These are phyloP conservation scores for Fusarium sp. DNA, from an alignment of 2,329 filamentous ascomycete genomes.

Conservation along the genomic window DNA sequence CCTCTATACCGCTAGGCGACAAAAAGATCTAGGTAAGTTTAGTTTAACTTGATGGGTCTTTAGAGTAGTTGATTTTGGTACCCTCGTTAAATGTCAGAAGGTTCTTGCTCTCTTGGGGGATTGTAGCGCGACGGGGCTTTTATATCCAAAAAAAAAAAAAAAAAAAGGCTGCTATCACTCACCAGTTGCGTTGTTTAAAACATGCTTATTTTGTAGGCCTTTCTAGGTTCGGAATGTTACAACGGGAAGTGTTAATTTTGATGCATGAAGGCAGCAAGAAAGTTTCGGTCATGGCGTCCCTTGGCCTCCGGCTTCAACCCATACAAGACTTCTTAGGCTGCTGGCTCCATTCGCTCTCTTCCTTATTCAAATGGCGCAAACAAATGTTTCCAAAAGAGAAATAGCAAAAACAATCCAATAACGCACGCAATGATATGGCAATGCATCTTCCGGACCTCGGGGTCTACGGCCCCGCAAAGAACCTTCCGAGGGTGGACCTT, in stretches of 20 bases:
- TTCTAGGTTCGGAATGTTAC: not conserved
- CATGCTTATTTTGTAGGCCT: not conserved
- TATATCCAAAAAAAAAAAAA: not conserved
- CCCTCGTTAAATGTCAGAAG: not conserved
- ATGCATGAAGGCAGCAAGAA: not conserved
- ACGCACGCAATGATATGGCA: slow-evolving; percentile 3
- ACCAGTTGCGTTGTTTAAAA: not conserved
- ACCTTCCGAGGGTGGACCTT: slow-evolving; percentile 23
- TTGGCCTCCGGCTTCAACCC: not conserved
- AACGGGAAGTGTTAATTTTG: not conserved
- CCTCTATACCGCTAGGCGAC: not conserved
- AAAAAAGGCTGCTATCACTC: not conserved
- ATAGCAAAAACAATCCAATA: not conserved
- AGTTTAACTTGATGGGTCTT: not conserved
- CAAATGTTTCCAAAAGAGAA: not conserved
- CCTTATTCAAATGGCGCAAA: not conserved
- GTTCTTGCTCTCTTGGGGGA: not conserved
- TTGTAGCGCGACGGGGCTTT: not conserved
- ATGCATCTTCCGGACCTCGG: slow-evolving; percentile 7
- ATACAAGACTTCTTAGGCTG: too few relatives aligned
- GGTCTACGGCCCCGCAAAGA: slow-evolving; percentile 34
- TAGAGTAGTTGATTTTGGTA: not conserved
- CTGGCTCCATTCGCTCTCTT: not conserved
- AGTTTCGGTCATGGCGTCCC: too few relatives aligned
- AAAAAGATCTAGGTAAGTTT: not conserved